These are phyloP conservation scores for Cymodocea nodosa DNA, from an alignment of 116 monocot species.

Conservation along the genomic window DNA sequence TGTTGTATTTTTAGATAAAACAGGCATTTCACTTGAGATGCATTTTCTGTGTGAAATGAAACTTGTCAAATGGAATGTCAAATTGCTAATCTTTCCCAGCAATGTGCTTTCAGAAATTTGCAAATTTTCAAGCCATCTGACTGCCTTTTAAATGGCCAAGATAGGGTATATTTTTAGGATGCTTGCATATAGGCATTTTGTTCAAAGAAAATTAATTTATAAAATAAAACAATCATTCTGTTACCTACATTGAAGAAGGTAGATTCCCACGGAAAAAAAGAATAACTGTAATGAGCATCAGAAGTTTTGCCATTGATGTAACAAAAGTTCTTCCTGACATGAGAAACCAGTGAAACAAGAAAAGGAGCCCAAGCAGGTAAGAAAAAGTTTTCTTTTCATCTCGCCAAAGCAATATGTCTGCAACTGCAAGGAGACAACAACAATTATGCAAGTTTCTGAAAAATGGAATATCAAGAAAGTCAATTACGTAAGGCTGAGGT, in stretches of 20 bases:
- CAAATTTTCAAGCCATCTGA: too few relatives aligned
- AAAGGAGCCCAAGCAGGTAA: conserved; percentile 34
- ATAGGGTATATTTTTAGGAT: too few relatives aligned
- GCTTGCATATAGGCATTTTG: too few relatives aligned
- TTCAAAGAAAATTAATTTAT: neutral
- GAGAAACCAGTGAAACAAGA: conserved; percentile 72
- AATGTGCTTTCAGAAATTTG: too few relatives aligned
- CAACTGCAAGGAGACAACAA: conserved; percentile 37
- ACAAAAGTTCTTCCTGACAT: conserved; percentile 73
- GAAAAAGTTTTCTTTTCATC: conserved; percentile 83
- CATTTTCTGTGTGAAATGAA: neutral
- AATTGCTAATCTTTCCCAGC: too few relatives aligned
- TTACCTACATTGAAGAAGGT: conserved; percentile 50
- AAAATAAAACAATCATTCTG: neutral
- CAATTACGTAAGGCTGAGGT: neutral
- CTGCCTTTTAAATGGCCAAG: too few relatives aligned
- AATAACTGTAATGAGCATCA: conserved; percentile 33
- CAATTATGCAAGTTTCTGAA: neutral
- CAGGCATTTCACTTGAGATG: neutral
- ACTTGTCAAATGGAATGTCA: neutral
- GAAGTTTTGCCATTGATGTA: conserved; percentile 47
- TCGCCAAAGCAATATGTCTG: conserved; percentile 69
- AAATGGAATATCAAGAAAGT: neutral
- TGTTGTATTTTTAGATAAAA: neutral
- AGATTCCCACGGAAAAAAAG: conserved; percentile 48